Base-by-base conservation (phyloP, 2,329 filamentous ascomycete species). In the Neonectria punicea region DNA sequence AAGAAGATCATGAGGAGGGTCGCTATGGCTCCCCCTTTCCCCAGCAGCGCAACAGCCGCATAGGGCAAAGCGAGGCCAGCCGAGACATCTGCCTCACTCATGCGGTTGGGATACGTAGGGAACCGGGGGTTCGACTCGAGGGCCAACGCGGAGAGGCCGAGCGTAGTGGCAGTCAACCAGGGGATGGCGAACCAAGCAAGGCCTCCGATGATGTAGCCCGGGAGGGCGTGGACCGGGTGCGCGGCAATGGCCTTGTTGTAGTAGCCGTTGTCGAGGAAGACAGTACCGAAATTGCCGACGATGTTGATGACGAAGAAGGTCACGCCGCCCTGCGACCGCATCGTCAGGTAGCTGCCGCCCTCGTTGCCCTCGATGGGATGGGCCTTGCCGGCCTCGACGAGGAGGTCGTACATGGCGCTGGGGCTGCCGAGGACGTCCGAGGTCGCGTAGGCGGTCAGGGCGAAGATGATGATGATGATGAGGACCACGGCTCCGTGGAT, bases 201-300 rank as follows among this genome's bases (percentile, higher is more conserved):
- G 32, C 94, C 94, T 13, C 94, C 94, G 69, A 94, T 86, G 58
- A 97, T 90, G 75, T 97, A 97, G n/a, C 93, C 94, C 0, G 93
- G 93, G 5, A 97, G 87, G 1, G 93, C 94, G 69, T 95, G 90
- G 1, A 95, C 91, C 3, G 93, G 93, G 32, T 89, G 91, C 0
- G 94, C 93, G 16, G 94, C 93, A 73, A 97, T 97, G n/a, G 93
- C 93, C 80, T 97, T 97, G 84, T 97, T 95, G 81, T 93, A 97
- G 83, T 96, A 97, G n/a, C 91, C 90, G 70, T 94, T 94, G 76
- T 96, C 93, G 50, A 93, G 85, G 82, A 96, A 96, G 5, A 96
- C 92, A 2, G 92, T 94, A 63, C 86, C 90, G 67, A 94, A 96
- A 79, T 94, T 94, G 53, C 92, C 92, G 51, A 94, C 90, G 28